Conservation (phyloP, 2,329 filamentous ascomycete genomes). For the Leptographium galeiforme region DNA sequence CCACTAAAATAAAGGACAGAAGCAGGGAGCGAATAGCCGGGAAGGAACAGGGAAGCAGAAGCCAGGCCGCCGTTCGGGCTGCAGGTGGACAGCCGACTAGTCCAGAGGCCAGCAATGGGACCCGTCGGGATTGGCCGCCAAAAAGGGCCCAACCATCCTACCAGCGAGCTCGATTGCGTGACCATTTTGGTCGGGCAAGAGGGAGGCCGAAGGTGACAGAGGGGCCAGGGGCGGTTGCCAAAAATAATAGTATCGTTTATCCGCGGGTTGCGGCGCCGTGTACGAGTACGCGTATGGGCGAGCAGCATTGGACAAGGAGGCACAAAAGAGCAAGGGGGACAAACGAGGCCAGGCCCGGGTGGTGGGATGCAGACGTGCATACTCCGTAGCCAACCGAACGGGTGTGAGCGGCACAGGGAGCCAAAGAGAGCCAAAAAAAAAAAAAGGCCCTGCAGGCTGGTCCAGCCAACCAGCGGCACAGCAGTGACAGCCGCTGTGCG, state of each 20-base stretch:
- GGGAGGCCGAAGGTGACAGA: too few relatives aligned
- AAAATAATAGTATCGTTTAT: too few relatives aligned
- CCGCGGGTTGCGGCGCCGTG: too few relatives aligned
- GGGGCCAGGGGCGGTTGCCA: too few relatives aligned
- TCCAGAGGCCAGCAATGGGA: background rate
- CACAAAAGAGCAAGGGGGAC: too few relatives aligned
- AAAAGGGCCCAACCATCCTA: background rate
- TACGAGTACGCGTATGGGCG: too few relatives aligned
- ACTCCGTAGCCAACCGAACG: background rate
- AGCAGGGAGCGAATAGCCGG: background rate
- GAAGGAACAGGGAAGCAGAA: background rate
- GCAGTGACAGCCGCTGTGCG: background rate
- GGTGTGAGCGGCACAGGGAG: background rate
- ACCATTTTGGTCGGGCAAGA: too few relatives aligned
- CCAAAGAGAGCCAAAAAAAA: background rate
- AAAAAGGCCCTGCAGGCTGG: background rate
- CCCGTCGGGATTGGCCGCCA: background rate
- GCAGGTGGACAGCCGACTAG: background rate
- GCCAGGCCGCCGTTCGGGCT: background rate
- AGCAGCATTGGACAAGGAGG: too few relatives aligned
- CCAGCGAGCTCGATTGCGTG: too few relatives aligned
- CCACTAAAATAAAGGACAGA: background rate
- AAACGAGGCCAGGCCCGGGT: too few relatives aligned
- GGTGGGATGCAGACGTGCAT: background rate
- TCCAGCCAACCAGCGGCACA: too few relatives aligned